Percentiles rank a stretch among this genome's conserved stretches.
These are phyloP conservation scores for Elsinoe necatrix DNA, from an alignment of 2,329 filamentous ascomycete genomes.

Conservation along the genomic window DNA sequence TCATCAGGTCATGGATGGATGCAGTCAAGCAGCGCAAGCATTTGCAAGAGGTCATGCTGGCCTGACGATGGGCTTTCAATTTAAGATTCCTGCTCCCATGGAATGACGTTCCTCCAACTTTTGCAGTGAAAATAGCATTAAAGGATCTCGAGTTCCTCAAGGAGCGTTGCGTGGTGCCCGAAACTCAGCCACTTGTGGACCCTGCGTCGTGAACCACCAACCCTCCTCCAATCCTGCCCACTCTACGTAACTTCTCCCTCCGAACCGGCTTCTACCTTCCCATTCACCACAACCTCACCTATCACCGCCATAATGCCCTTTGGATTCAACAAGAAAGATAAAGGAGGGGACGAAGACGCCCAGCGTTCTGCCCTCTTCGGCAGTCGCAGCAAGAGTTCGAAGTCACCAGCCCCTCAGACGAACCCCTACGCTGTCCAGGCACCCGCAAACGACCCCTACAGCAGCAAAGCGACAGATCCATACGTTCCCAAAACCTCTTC, in stretches of 20 bases:
- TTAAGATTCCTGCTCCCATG: too few species aligned
- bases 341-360: slow-evolving; percentile 44
- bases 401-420: slow-evolving; percentile 40
- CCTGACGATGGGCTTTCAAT: background rate
- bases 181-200: background rate
- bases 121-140: background rate
- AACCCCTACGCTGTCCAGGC: slow-evolving; percentile 49
- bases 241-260: slow-evolving; percentile 4
- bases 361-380: slow-evolving; percentile 53
- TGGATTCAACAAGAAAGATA: slow-evolving; percentile 44
- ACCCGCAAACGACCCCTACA: slow-evolving; percentile 46
- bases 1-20: background rate
- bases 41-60: background rate
- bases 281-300: slow-evolving; percentile 3
- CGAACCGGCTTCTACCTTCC: background rate
- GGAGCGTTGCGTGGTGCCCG: background rate
- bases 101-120: background rate
- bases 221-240: slow-evolving; percentile 1
- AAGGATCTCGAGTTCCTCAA: background rate
- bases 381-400: slow-evolving; percentile 44
- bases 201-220: slow-evolving; percentile 1
- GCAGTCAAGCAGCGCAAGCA: background rate
- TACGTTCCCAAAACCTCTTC: slow-evolving; percentile 22
- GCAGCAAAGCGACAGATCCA: slow-evolving; percentile 31
- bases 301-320: slow-evolving; percentile 37